Percentiles rank a stretch among this genome's conserved stretches.
Evolutionary conservation across 2,329 filamentous ascomycete genomes (phyloP).

Genomic region (Dothiorella sarmentorum): DNA sequence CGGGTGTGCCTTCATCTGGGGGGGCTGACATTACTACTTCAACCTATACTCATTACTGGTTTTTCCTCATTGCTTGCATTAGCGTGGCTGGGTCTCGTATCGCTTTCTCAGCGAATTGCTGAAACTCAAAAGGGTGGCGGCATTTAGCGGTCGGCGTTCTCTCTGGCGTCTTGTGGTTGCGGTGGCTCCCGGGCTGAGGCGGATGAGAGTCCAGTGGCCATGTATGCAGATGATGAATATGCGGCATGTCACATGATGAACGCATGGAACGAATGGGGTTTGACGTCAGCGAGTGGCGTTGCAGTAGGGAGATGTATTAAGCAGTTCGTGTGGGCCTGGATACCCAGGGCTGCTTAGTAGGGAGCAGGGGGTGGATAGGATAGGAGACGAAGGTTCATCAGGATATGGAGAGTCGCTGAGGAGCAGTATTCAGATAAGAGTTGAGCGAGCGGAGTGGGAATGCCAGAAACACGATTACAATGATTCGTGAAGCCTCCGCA

Average conservation of each 20-base stretch:
- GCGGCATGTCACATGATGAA: not conserved
- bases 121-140: conserved; percentile 21
- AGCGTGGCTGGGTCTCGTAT: conserved; percentile 27
- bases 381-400: not conserved
- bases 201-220: not conserved
- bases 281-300: not conserved
- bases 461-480: not conserved
- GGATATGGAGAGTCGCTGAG: not conserved
- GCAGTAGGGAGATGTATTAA: not conserved
- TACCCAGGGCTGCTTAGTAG: not conserved
- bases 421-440: not conserved
- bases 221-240: not conserved
- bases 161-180: conserved; percentile 11
- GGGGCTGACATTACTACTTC: conserved; percentile 2
- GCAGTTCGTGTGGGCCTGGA: not conserved
- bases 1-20: not conserved
- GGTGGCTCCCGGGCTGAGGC: not conserved
- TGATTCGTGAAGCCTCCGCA: not conserved
- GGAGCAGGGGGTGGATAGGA: not conserved
- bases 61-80: conserved; percentile 26
- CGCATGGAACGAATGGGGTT: not conserved
- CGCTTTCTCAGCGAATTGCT: conserved; percentile 7
- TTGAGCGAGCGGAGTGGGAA: not conserved
- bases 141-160: conserved; percentile 39
- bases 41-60: conserved; percentile 24